Conservation (phyloP, 495 filamentous ascomycete species). For the Pseudevernia furfuracea region DNA sequence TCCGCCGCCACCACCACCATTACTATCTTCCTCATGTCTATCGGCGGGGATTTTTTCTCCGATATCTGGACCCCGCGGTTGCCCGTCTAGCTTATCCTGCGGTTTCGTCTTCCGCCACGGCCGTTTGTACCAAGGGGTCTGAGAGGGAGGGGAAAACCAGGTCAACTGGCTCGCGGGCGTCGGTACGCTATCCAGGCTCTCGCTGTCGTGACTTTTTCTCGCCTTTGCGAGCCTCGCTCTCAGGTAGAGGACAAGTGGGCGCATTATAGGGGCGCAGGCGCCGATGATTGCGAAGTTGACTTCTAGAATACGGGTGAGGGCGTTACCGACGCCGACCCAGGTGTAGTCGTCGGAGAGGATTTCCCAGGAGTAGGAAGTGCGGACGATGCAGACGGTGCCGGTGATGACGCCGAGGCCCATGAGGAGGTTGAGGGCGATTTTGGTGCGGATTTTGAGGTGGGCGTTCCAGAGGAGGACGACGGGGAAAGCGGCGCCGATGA, state of each 20-base stretch:
- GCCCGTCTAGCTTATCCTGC: slow-evolving; percentile 11
- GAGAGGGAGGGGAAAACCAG: slow-evolving; percentile 13
- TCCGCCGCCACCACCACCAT: neutral
- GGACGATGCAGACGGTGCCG: slow-evolving; percentile 37
- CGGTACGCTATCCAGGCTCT: neutral
- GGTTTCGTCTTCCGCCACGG: neutral
- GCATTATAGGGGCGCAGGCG: slow-evolving; percentile 16
- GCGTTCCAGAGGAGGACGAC: slow-evolving; percentile 41
- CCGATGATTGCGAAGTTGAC: slow-evolving; percentile 21
- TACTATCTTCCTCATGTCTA: neutral
- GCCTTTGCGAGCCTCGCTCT: neutral
- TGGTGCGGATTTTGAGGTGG: slow-evolving; percentile 35
- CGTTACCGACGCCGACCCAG: slow-evolving; percentile 24
- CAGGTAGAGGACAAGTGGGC: slow-evolving; percentile 8
- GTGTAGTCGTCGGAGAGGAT: slow-evolving; percentile 25
- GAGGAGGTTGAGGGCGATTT: slow-evolving; percentile 35
- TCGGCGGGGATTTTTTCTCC: neutral
- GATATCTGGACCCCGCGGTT: slow-evolving; percentile 4
- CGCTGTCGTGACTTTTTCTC: neutral
- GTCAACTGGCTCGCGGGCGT: slow-evolving; percentile 8
- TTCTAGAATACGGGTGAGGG: slow-evolving; percentile 18
- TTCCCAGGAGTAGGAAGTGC: slow-evolving; percentile 35
- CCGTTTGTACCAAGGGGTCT: slow-evolving; percentile 15
- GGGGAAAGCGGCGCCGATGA: slow-evolving; percentile 39
- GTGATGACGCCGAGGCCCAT: slow-evolving; percentile 36